phyloP scores from a whole-genome alignment of 306 rosid species.

The Cucurbita pepo region DNA sequence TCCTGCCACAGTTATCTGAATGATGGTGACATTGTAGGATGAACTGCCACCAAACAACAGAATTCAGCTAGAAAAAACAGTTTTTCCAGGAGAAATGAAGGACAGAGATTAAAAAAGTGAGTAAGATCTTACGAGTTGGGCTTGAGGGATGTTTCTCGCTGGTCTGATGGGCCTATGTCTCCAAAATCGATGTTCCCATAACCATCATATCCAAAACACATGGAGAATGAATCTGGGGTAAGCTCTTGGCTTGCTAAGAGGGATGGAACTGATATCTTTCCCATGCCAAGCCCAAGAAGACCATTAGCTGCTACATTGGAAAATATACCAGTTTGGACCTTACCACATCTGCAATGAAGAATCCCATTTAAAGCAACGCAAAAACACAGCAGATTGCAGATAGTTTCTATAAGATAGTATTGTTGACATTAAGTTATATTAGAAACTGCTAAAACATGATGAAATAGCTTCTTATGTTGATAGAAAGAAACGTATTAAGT shows the following conservation, averaged over 20 bases:
- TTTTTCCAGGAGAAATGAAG: not conserved
- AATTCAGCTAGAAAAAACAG: conserved; percentile 12
- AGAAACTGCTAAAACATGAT: too few species aligned
- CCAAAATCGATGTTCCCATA: conserved; percentile 64
- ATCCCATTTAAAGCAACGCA: conserved; percentile 5
- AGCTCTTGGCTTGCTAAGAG: conserved; percentile 45
- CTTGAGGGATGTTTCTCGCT: conserved; percentile 59
- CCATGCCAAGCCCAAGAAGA: conserved; percentile 70
- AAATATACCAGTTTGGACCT: conserved; percentile 58
- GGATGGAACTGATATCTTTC: conserved; percentile 50
- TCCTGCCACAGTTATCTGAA: conserved; percentile 39
- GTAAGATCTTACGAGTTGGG: conserved; percentile 34
- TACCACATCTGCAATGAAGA: conserved; percentile 62
- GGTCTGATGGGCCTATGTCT: conserved; percentile 41
- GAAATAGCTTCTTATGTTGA: not conserved
- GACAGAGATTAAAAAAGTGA: not conserved
- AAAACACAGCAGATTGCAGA: not conserved
- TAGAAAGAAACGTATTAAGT: not conserved
- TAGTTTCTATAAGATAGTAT: not conserved
- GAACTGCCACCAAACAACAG: conserved; percentile 27
- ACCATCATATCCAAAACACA: conserved; percentile 67
- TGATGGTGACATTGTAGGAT: conserved; percentile 52
- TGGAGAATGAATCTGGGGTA: conserved; percentile 59
- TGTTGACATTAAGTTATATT: not conserved
- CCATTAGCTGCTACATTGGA: conserved; percentile 58